These are phyloP conservation scores for Apiospora hydei DNA, from an alignment of 2,329 filamentous ascomycete genomes.

Conservation along the genomic window DNA sequence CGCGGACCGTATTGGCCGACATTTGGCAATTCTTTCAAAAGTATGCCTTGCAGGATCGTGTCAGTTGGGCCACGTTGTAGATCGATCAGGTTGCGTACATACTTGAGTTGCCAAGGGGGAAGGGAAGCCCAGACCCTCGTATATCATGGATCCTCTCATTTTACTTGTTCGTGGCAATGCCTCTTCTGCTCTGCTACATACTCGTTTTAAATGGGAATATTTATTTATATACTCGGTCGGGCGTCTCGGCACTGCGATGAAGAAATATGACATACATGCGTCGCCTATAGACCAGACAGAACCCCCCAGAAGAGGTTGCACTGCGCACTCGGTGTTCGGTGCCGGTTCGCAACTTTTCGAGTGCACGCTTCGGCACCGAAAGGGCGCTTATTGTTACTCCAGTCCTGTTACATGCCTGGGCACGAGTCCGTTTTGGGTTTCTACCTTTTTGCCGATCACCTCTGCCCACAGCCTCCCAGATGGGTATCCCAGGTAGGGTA, in stretches of 20 bases:
- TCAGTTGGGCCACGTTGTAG: neutral
- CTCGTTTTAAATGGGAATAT: neutral
- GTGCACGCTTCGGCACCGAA: neutral
- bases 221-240: neutral
- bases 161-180: slow-evolving; percentile 12
- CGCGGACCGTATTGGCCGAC: neutral
- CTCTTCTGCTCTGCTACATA: neutral
- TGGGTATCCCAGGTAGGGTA: neutral
- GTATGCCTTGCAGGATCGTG: neutral
- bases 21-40: neutral
- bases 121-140: neutral
- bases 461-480: neutral
- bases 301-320: neutral
- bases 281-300: neutral
- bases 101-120: neutral
- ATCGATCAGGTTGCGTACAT: neutral
- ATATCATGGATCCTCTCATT: slow-evolving; percentile 8
- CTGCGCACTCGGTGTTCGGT: neutral
- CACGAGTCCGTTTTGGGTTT: neutral
- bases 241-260: neutral
- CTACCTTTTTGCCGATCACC: neutral
- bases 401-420: neutral
- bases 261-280: neutral
- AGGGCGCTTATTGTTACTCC: neutral
- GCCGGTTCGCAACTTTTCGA: neutral